Percentiles rank a stretch among this genome's conserved stretches.
Conservation (phyloP, 1,284 basidiomycete species). For the Retiboletus fuscus region DNA sequence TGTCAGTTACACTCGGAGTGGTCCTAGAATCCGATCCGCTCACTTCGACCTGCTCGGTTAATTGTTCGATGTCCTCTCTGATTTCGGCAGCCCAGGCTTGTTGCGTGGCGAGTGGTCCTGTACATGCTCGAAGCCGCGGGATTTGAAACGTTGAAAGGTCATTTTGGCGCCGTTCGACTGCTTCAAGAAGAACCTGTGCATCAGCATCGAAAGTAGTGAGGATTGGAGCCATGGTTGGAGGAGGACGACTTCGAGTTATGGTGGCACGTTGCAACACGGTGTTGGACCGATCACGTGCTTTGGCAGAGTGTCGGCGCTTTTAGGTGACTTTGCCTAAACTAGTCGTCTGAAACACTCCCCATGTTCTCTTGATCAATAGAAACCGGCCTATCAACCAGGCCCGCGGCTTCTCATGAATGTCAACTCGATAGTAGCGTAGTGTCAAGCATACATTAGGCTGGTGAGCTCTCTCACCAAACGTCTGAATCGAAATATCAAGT, state of each 20-base stretch:
- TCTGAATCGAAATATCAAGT: not conserved
- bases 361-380: no score
- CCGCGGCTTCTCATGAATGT: no score
- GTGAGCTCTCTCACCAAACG: no score
- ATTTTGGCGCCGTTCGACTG: constrained; percentile 65
- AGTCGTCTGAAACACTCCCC: no score
- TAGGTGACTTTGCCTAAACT: no score
- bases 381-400: no score
- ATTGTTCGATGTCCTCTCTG: constrained; percentile 76
- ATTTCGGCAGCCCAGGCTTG: constrained; percentile 80
- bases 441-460: no score
- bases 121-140: constrained; percentile 74
- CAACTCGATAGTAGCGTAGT: no score
- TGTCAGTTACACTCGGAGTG: constrained; percentile 16
- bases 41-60: constrained; percentile 78
- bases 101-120: constrained; percentile 74
- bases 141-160: constrained; percentile 81
- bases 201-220: constrained; percentile 65
- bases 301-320: no score
- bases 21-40: constrained; percentile 37
- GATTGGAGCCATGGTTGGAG: constrained; percentile 69
- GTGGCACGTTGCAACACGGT: no score
- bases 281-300: no score
- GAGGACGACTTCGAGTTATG: no score
- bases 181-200: constrained; percentile 60